phyloP scores from a whole-genome alignment of 2,329 filamentous ascomycete species.

The Remersonia thermophila region DNA sequence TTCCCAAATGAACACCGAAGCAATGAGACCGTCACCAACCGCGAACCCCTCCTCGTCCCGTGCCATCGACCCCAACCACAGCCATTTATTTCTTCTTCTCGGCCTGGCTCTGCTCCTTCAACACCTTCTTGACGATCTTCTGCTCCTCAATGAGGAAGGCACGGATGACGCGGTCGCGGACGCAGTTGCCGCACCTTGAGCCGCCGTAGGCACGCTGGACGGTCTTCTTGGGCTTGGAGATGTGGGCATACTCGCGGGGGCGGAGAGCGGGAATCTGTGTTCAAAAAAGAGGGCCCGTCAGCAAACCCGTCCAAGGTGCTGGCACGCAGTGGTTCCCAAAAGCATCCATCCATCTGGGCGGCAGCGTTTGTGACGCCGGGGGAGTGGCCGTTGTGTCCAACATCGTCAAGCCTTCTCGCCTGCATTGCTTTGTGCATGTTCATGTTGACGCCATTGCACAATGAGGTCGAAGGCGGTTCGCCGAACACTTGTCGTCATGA shows the following conservation, averaged over 20 bases:
- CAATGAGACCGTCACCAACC: conserved; percentile 33
- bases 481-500: no score
- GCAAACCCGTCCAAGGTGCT: conserved; percentile 8
- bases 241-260: conserved; percentile 91
- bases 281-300: conserved; percentile 20
- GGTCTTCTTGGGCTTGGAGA: conserved; percentile 99
- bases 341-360: no score
- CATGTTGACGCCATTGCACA: no score
- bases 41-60: conserved; percentile 14
- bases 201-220: conserved; percentile 97
- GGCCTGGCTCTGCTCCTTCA: conserved; percentile 87
- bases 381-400: no score
- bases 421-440: no score
- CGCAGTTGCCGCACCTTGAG: conserved; percentile 96
- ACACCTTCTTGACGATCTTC: conserved; percentile 99
- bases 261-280: conserved; percentile 82
- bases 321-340: no score
- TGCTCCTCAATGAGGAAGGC: conserved; percentile 99
- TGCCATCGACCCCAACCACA: conserved; percentile 12
- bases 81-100: conserved; percentile 56
- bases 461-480: no score
- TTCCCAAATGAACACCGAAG: conserved; percentile 41
- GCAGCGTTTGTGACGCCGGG: no score
- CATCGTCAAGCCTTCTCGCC: no score
- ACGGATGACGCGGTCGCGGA: conserved; percentile 93